Conservation (phyloP, 305 asterid genomes). For the Striga hermonthica region DNA sequence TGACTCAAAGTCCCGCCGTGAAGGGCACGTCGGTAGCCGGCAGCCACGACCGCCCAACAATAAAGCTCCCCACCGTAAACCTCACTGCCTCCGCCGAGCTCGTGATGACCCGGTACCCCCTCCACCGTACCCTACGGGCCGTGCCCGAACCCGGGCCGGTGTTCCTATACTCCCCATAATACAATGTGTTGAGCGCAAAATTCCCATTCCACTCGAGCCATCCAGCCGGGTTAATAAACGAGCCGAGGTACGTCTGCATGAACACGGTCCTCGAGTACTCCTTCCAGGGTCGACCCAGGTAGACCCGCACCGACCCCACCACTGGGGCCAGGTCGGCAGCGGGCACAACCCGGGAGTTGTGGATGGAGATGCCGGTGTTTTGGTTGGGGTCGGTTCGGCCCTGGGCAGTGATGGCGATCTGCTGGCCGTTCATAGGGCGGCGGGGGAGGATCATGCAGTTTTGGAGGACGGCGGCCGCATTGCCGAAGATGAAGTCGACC, state of each 20-base stretch:
- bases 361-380: conserved; percentile 71
- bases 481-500: conserved; percentile 83
- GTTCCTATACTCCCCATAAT: conserved; percentile 67
- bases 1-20: conserved; percentile 47
- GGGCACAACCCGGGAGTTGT: conserved; percentile 62
- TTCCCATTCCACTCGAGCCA: conserved; percentile 82
- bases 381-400: conserved; percentile 73
- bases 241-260: conserved; percentile 46
- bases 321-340: conserved; percentile 50
- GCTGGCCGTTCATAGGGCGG: conserved; percentile 56
- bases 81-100: conserved; percentile 54
- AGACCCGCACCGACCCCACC: conserved; percentile 43
- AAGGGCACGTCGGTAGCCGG: conserved; percentile 66
- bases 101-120: conserved; percentile 63
- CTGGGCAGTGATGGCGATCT: conserved; percentile 62
- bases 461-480: conserved; percentile 68
- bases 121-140: conserved; percentile 55
- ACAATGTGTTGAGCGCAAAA: conserved; percentile 64
- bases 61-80: conserved; percentile 52
- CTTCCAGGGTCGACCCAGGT: conserved; percentile 78
- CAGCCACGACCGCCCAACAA: conserved; percentile 70
- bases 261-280: conserved; percentile 65
- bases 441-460: conserved; percentile 78
- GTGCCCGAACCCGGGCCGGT: conserved; percentile 66
- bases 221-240: conserved; percentile 63